Percentiles rank a stretch among this genome's conserved stretches.
Conservation (phyloP, 371 early-diverging fungal species). For the Rhizopus stolonifer region DNA sequence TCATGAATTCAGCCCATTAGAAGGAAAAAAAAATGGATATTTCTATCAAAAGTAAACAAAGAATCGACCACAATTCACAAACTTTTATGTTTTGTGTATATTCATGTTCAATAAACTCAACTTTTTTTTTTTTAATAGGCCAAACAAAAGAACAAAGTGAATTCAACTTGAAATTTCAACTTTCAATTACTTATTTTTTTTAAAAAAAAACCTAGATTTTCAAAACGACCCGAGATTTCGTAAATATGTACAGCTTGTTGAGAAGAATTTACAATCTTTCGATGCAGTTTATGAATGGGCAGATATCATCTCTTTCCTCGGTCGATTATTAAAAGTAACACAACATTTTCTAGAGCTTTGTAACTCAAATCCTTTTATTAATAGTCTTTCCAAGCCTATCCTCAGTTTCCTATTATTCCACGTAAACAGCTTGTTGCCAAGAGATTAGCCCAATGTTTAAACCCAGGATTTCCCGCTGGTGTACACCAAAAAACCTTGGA, state of each 20-base stretch:
- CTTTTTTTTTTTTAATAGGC: slow-evolving; percentile 2
- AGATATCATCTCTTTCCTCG: slow-evolving; percentile 90
- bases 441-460: slow-evolving; percentile 96
- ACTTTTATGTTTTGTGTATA: not conserved
- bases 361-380: not conserved
- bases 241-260: slow-evolving; percentile 80
- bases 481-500: slow-evolving; percentile 97
- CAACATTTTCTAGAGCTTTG: not conserved
- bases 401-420: slow-evolving; percentile 79
- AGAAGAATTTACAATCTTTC: slow-evolving; percentile 84
- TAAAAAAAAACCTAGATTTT: slow-evolving; percentile 7
- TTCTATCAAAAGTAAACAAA: slow-evolving; percentile 5
- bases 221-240: slow-evolving; percentile 74
- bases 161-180: too few relatives aligned
- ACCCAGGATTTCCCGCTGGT: slow-evolving; percentile 98
- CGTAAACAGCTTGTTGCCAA: slow-evolving; percentile 88
- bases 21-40: not conserved
- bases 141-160: slow-evolving; percentile 18
- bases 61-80: not conserved
- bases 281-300: slow-evolving; percentile 96
- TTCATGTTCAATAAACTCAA: not conserved
- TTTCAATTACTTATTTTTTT: not conserved
- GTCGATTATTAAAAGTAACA: slow-evolving; percentile 75
- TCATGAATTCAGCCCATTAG: not conserved
- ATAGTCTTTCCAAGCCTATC: slow-evolving; percentile 80